A percentile compares a stretch with the other conserved stretches of the same genome.
Evolutionary conservation across 2,329 filamentous ascomycete species (phyloP).

Genomic region (Gaeumannomyces sp.): DNA sequence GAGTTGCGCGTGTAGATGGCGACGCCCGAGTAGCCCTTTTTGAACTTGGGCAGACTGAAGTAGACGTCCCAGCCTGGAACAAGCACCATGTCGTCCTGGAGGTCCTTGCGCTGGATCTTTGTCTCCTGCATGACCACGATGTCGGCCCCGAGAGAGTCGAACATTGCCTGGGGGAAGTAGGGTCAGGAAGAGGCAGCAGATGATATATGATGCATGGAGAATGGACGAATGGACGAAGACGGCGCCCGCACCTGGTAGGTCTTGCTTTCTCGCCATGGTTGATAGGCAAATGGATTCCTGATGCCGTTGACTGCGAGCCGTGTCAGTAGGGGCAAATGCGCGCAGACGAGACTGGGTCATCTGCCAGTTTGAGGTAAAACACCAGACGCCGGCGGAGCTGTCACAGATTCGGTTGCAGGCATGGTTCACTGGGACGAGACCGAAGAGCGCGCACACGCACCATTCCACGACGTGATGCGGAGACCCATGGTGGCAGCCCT

Average conservation of each 20-base stretch:
- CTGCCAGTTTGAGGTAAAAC: neutral
- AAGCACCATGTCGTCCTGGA: slow-evolving; percentile 92
- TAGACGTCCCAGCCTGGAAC: slow-evolving; percentile 94
- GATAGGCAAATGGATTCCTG: slow-evolving; percentile 75
- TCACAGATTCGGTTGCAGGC: neutral
- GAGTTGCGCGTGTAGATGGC: slow-evolving; percentile 90
- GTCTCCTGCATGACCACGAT: slow-evolving; percentile 94
- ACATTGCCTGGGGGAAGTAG: slow-evolving; percentile 64
- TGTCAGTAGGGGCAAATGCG: slow-evolving; percentile 1
- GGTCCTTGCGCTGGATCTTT: slow-evolving; percentile 90
- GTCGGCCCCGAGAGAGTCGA: slow-evolving; percentile 85
- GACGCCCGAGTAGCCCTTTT: slow-evolving; percentile 96
- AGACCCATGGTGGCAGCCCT: slow-evolving; percentile 50
- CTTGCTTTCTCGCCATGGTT: slow-evolving; percentile 70
- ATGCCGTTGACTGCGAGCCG: slow-evolving; percentile 67
- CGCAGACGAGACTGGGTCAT: too few relatives aligned
- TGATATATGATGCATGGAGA: slow-evolving; percentile 5
- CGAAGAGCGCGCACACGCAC: slow-evolving; percentile 35
- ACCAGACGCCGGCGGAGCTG: neutral
- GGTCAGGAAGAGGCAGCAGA: neutral
- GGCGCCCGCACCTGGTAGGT: slow-evolving; percentile 61
- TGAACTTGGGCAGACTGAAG: slow-evolving; percentile 87
- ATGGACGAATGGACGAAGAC: neutral
- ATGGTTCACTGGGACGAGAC: slow-evolving; percentile 9
- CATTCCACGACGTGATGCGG: slow-evolving; percentile 83